Evolutionary conservation across 2,329 filamentous ascomycete species (phyloP).

Genomic region (Epichloe gansuensis): DNA sequence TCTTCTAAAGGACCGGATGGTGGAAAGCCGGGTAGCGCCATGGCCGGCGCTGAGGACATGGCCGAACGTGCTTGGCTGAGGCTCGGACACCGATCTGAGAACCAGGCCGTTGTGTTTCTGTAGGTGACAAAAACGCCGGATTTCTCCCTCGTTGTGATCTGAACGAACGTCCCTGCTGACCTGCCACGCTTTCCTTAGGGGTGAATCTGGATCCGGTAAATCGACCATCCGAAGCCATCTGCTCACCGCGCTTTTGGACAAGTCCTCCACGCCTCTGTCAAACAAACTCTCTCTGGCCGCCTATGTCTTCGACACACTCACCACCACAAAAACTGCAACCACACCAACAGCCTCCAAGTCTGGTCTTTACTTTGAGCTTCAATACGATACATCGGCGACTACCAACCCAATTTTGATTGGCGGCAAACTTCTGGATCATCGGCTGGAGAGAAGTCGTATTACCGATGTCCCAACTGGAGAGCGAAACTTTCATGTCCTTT

Average conservation of each 20-base stretch:
- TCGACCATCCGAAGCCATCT: slow-evolving; percentile 87
- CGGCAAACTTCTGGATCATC: slow-evolving; percentile 87
- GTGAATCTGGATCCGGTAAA: slow-evolving; percentile 93
- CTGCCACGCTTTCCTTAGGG: slow-evolving; percentile 38
- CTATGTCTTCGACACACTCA: slow-evolving; percentile 92
- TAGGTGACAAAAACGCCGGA: slow-evolving; percentile 37
- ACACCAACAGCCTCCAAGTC: slow-evolving; percentile 93
- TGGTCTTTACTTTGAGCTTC: slow-evolving; percentile 87
- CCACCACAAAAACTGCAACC: slow-evolving; percentile 92
- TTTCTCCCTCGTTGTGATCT: background rate
- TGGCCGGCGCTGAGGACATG: slow-evolving; percentile 85
- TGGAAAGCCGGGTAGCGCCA: slow-evolving; percentile 79
- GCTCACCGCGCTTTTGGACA: slow-evolving; percentile 72
- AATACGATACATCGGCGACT: slow-evolving; percentile 83
- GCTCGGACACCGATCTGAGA: slow-evolving; percentile 78
- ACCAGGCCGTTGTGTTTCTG: slow-evolving; percentile 88
- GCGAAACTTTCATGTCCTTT: slow-evolving; percentile 89
- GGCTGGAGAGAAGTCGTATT: slow-evolving; percentile 83
- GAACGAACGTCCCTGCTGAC: background rate
- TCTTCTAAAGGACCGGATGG: slow-evolving; percentile 84
- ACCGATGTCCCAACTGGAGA: slow-evolving; percentile 89
- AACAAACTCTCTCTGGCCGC: slow-evolving; percentile 86
- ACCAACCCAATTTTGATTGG: slow-evolving; percentile 81
- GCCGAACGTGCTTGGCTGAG: slow-evolving; percentile 77
- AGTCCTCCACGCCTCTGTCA: slow-evolving; percentile 84